phyloP scores from a whole-genome alignment of 495 filamentous ascomycete species.

The Aspergillus ostianus region DNA sequence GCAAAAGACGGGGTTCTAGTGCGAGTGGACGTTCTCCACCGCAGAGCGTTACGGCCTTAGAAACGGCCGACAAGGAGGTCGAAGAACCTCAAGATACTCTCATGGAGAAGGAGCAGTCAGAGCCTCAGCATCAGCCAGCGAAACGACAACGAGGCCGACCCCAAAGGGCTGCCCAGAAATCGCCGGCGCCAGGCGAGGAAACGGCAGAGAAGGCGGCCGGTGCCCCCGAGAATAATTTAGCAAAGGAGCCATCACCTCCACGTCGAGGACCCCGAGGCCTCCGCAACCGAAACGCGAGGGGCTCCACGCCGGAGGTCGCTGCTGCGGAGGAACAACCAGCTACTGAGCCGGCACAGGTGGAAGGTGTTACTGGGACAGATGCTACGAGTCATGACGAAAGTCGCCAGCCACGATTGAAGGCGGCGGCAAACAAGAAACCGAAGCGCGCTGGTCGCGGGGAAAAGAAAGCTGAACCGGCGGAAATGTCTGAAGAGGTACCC shows the following conservation, averaged over 20 bases:
- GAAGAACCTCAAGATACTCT: conserved; percentile 7
- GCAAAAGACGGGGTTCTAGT: background rate
- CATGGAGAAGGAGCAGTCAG: conserved; percentile 1
- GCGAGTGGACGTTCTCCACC: background rate
- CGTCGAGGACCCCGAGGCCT: conserved; percentile 1
- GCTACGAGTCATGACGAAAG: conserved; percentile 3
- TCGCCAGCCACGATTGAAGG: background rate
- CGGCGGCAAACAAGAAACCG: background rate
- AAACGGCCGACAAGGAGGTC: background rate
- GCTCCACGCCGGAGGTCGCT: background rate
- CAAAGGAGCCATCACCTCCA: background rate
- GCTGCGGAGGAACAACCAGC: conserved; percentile 3
- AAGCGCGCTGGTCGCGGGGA: background rate
- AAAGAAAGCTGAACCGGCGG: background rate
- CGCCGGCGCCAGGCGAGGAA: conserved; percentile 10
- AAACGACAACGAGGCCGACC: conserved; percentile 21
- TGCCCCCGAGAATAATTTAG: background rate
- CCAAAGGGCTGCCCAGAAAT: conserved; percentile 10
- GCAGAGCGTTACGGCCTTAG: background rate
- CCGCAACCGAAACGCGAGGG: conserved; percentile 13
- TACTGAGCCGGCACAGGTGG: conserved; percentile 3
- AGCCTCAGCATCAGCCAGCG: conserved; percentile 8
- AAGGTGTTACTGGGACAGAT: conserved; percentile 1
- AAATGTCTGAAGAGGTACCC: background rate
- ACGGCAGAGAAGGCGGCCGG: conserved; percentile 3